Evolutionary conservation across 1,284 basidiomycete genomes (phyloP), one percentile per base, ranked within the genome.

Genomic region (Cutaneotrichosporon sp.): DNA sequence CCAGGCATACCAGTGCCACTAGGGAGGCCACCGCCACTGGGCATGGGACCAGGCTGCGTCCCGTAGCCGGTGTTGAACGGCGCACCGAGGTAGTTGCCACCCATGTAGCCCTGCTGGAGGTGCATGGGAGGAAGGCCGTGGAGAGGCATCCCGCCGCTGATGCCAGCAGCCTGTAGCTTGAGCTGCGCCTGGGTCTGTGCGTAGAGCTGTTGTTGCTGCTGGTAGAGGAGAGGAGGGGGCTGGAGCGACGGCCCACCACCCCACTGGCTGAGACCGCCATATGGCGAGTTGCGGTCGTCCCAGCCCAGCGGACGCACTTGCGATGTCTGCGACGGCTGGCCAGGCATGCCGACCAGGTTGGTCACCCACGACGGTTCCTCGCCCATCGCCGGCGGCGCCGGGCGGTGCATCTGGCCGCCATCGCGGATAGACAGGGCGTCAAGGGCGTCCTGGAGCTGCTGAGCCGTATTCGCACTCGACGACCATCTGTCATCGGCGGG

Each of bases 301-400:
- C 67, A 66, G 55, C 59, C 61, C n/a, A 65, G 61, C 10, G 26
- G 63, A 21, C 64, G 55, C 42, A 46, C 31, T 7, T 57, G 34
- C 32, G 69, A 65, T 49, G 71, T 68, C 21, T 73, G 74, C 8
- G 72, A 71, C 7, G 63, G 67, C 61, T 73, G 64, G 2, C 72
- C 74, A 10, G 72, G 67, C 60, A 70, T 66, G 49, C 78, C 78
- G 8, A 80, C 76, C 13, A 80, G 71, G 60, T 73, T 75, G 10
- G 76, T 70, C 5, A 80, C 76, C 78, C 78, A 80, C 57, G 73
- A 71, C 0, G 78, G 76, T 60, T 80, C 78, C 16, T 75, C 74
- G 34, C 59, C 63, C 21, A 61, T 61, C 14, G 63, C 59, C 14
- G 59, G 61, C 14, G 59, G 61, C 5, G 40, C 47, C 13, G 46